These are phyloP conservation scores for Pseudogymnoascus sp. DNA, from an alignment of 2,329 filamentous ascomycete genomes.

Conservation along the genomic window DNA sequence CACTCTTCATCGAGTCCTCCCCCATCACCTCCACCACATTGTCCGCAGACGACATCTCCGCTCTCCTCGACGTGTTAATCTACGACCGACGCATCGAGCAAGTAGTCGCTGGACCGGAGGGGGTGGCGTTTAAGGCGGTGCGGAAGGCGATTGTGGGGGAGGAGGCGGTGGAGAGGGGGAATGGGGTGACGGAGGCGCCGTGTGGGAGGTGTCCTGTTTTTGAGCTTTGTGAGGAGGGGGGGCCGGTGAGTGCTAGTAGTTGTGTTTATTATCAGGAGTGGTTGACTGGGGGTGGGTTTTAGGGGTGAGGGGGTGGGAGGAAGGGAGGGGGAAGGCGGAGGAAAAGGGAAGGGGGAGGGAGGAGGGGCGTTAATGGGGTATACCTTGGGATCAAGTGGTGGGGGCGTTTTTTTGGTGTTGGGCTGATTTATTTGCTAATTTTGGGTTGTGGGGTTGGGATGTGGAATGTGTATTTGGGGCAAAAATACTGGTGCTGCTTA, in stretches of 20 bases:
- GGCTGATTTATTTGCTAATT: not conserved
- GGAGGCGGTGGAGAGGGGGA: conserved; percentile 36
- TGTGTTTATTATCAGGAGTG: conserved; percentile 90
- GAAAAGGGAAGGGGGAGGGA: not conserved
- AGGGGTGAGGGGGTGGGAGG: not conserved
- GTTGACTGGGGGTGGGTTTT: conserved; percentile 31
- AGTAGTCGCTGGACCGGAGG: conserved; percentile 31
- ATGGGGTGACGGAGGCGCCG: conserved; percentile 68
- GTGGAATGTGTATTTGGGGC: not conserved
- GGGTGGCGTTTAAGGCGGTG: conserved; percentile 30
- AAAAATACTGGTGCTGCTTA: not conserved
- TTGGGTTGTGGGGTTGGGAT: not conserved
- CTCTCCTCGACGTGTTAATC: conserved; percentile 79
- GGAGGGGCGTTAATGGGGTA: not conserved
- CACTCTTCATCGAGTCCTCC: conserved; percentile 60
- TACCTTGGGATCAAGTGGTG: not conserved
- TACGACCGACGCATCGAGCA: conserved; percentile 79
- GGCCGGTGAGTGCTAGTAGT: conserved; percentile 79
- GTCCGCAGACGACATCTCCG: conserved; percentile 68
- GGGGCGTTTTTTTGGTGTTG: not conserved
- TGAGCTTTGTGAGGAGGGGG: conserved; percentile 82
- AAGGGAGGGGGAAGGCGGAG: not conserved
- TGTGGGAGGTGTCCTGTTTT: conserved; percentile 92
- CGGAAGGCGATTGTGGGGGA: conserved; percentile 18
- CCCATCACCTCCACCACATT: conserved; percentile 64